A percentile compares a stretch with the other conserved stretches of the same genome.
phyloP scores from a whole-genome alignment of 2,329 filamentous ascomycete genomes.

The Microcyclosporella mali region DNA sequence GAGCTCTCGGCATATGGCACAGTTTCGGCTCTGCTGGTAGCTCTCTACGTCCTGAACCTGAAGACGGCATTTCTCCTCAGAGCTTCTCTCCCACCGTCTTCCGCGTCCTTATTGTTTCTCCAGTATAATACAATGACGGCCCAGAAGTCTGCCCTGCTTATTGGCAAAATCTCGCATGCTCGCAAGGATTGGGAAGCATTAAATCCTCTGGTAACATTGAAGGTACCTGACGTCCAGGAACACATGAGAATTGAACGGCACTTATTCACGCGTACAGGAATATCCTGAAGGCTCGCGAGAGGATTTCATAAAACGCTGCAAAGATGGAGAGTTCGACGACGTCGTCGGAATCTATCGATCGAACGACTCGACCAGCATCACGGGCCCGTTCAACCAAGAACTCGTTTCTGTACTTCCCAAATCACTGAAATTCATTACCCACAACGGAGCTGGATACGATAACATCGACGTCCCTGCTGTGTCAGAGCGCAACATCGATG shows the following conservation, averaged over 20 bases:
- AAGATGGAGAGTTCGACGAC: constrained; percentile 49
- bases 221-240: constrained; percentile 19
- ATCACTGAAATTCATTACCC: constrained; percentile 40
- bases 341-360: constrained; percentile 54
- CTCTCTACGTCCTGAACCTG: too few relatives aligned
- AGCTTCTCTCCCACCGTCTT: not conserved
- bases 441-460: constrained; percentile 39
- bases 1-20: too few relatives aligned
- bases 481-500: constrained; percentile 33
- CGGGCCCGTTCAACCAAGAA: constrained; percentile 43
- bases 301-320: constrained; percentile 51
- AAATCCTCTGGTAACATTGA: constrained; percentile 27
- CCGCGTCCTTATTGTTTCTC: too few relatives aligned
- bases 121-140: constrained; percentile 13
- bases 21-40: too few relatives aligned
- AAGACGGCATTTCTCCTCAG: not conserved
- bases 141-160: constrained; percentile 36
- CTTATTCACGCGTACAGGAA: constrained; percentile 36
- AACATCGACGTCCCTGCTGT: constrained; percentile 32
- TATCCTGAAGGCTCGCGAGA: constrained; percentile 49
- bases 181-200: constrained; percentile 43
- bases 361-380: constrained; percentile 47
- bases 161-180: constrained; percentile 41
- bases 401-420: constrained; percentile 38
- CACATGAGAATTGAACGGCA: not conserved